Evolutionary conservation across 352 stramenopile species (phyloP), one percentile per base, ranked within the genome.

Genomic region (Phytophthora sp.): DNA sequence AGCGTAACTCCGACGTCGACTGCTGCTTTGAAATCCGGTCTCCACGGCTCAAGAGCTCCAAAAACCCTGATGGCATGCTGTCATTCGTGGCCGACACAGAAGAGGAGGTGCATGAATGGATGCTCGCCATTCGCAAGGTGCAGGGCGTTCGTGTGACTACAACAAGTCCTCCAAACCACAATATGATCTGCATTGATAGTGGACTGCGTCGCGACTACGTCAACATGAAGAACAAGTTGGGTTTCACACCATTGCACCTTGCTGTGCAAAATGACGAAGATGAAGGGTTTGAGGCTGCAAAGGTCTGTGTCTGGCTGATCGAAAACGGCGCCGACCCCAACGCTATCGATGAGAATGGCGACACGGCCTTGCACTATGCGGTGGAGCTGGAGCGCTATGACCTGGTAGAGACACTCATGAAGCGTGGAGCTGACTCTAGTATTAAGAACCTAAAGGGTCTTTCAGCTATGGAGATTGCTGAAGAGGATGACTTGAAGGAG

Each of bases 141-240:
- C 79, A 81, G 9, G 82, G 87, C 6, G 86, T 96, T 26, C 88
- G 88, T 44, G 78, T 94, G 41, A 77, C 76, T 23, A 96, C 86
- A 27, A 78, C 82, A 7, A 79, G 64, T 12, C 74, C 82, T 43
- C 77, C 86, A 5, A 93, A 89, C 61, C 84, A 93, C 62, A 92
- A 94, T 52, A 96, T 96, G 88, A 96, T 96, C 57, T 96, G 87
- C 66, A 87, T 97, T 50, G 87, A 97, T 69, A 87, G 74, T 30
- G 66, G 64, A 18, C 66, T 92, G 39, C 86, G 91, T 24, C 82
- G 85, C 48, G 84, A 94, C 45, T 92, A 95, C 48, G 77, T 96
- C 21, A 92, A 92, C 67, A 87, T 94, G 81, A 88, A 87, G 62
- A 97, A 97, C 77, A 91, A 91, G 48, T 51, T 78, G 10, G 86